Evolutionary conservation across 2,329 filamentous ascomycete species (phyloP), one percentile per base, ranked within the genome.

Genomic region (Knufia fluminis): DNA sequence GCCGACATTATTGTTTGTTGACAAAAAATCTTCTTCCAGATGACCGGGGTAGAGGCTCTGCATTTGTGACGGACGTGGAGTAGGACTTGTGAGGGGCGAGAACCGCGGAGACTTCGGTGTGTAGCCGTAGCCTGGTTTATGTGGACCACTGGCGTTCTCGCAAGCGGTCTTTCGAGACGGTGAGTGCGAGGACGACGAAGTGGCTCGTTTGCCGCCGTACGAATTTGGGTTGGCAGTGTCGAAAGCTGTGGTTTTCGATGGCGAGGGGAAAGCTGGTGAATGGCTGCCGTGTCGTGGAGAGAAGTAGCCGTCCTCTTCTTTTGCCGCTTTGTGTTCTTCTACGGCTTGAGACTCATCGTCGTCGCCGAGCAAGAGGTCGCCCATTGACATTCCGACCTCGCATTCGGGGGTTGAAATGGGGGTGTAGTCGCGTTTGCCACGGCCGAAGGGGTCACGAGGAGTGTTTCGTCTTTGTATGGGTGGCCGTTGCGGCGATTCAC

Each of bases 1-100:
- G 6, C 57, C 57, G 12, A 57, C 52, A 16, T 54, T 54, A 17
- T 49, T 52, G 14, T 52, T 54, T 7, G 52, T 55, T 14, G 54
- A 51, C 10, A 51, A 46, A 2, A 51, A 39, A 17, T 44, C 42
- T 6, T 32, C 41, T 14, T 35, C 31, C 1, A 59, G 40, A 22
- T 36, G 14, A 16, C 45, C 45, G 3, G 45, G 33, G 23, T 40
- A 40, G 3, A 4, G 2, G 3, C 7, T 3, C 12, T 20, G 45
- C 12, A 10, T 7, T 28, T 17, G 33, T 31, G 23, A 19, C 3
- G 23, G 12, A 12, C 10, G 28, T 14, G 6, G 23, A 4, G 19
- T 31, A 17, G 42, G 42, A 8, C 22, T 28, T 14, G 3, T 14
- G n/a, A 10, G 42, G 17, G 42, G 42, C 10, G 26, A 8, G 14